A percentile compares a stretch with the other conserved stretches of the same genome.
phyloP scores from a whole-genome alignment of 768 basidiomycete species.

The Leccinum sublutescens region DNA sequence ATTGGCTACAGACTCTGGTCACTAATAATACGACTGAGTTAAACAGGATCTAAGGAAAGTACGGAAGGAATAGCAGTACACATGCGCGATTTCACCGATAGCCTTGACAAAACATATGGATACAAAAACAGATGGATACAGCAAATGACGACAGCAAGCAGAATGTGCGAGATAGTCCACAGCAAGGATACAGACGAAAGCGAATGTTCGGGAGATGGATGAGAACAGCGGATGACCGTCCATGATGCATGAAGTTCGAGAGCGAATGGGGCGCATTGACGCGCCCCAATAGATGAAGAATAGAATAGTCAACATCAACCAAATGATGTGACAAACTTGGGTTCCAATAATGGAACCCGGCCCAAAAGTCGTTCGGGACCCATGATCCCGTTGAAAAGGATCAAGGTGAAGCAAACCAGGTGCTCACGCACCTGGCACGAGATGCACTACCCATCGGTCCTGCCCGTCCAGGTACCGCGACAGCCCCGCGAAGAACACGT shows the following conservation, averaged over 20 bases:
- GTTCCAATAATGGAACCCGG: conserved; percentile 18
- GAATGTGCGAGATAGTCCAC: conserved; percentile 9
- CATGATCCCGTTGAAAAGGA: conserved; percentile 2
- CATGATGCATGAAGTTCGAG: conserved; percentile 16
- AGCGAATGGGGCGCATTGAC: not conserved
- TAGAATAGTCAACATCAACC: conserved; percentile 14
- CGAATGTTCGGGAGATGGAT: not conserved
- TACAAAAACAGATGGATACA: conserved; percentile 13
- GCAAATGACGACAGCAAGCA: not conserved
- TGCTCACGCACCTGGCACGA: conserved; percentile 20
- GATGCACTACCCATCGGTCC: conserved; percentile 30
- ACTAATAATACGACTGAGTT: not conserved
- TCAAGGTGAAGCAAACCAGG: not conserved
- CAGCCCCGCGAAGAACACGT: conserved; percentile 32
- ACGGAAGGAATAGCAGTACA: not conserved
- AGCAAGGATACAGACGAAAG: conserved; percentile 13
- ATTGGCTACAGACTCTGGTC: conserved; percentile 4
- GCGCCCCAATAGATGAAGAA: conserved; percentile 15
- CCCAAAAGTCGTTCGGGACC: conserved; percentile 6
- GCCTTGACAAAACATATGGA: not conserved
- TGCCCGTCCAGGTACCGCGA: conserved; percentile 24
- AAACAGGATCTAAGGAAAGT: not conserved
- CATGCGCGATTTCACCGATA: not conserved
- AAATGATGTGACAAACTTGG: not conserved
- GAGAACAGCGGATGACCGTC: conserved; percentile 11